Evolutionary conservation across 306 rosid species (phyloP).

Genomic region (peach (Prunus persica)): DNA sequence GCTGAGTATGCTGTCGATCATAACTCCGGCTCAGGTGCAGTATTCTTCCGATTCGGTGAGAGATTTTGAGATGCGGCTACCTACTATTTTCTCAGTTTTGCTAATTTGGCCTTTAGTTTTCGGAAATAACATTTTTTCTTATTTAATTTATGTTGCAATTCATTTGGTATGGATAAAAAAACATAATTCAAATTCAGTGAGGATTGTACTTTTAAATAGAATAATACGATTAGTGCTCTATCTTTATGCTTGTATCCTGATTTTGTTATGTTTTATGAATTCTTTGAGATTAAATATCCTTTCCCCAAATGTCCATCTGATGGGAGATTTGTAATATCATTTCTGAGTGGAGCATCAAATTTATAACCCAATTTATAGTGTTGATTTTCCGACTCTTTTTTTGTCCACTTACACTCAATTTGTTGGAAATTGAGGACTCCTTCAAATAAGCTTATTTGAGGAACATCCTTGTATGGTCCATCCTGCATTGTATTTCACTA

Average conservation of each 20-base stretch:
- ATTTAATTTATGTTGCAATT: not conserved
- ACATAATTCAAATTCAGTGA: slow-evolving; percentile 23
- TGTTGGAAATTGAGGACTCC: too few relatives aligned
- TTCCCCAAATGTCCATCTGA: too few relatives aligned
- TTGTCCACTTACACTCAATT: too few relatives aligned
- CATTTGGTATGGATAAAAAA: slow-evolving; percentile 27
- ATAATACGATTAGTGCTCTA: not conserved
- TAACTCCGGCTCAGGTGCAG: slow-evolving; percentile 86
- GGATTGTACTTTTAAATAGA: not conserved
- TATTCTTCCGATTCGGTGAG: slow-evolving; percentile 96
- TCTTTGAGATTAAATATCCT: too few relatives aligned
- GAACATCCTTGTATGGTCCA: too few relatives aligned
- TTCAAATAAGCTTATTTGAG: too few relatives aligned
- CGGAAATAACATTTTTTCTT: not conserved
- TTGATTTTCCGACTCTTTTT: too few relatives aligned
- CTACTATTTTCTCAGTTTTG: slow-evolving; percentile 21
- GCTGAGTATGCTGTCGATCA: slow-evolving; percentile 92
- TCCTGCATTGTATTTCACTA: too few relatives aligned
- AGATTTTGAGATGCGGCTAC: slow-evolving; percentile 55
- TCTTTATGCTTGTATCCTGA: not conserved
- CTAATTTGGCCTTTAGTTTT: slow-evolving; percentile 27
- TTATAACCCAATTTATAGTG: too few relatives aligned
- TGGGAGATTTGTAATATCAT: too few relatives aligned
- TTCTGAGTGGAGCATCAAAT: too few relatives aligned
- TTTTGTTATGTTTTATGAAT: not conserved